phyloP scores from a whole-genome alignment of 106 monocot genomes.

The Iris macrosiphon region DNA sequence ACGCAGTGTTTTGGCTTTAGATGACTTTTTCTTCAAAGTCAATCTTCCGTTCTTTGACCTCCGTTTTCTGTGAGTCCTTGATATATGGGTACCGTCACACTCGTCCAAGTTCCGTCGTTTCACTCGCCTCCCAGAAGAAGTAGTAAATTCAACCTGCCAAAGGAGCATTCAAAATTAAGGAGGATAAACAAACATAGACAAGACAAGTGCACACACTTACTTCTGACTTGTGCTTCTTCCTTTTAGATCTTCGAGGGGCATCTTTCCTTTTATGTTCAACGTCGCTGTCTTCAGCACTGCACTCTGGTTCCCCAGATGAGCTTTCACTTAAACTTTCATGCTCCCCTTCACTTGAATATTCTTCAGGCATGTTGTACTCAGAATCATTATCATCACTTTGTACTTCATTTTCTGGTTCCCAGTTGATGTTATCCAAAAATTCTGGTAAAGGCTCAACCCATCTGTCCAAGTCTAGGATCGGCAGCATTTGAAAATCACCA shows the following conservation, averaged over 20 bases:
- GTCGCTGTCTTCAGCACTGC: conserved; percentile 50
- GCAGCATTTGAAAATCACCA: conserved; percentile 67
- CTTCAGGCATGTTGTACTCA: conserved; percentile 87
- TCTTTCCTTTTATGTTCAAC: conserved; percentile 30
- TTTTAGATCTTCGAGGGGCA: conserved; percentile 66
- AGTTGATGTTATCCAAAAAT: conserved; percentile 74
- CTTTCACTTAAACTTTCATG: conserved; percentile 36
- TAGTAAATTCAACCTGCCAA: conserved; percentile 52
- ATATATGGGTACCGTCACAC: conserved; percentile 30
- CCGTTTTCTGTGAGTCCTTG: conserved; percentile 26
- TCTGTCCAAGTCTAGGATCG: conserved; percentile 68
- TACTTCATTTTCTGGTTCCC: conserved; percentile 83
- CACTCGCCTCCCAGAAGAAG: conserved; percentile 87
- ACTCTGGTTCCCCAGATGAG: conserved; percentile 52
- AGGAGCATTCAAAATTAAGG: too few species aligned
- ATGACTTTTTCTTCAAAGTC: conserved; percentile 43
- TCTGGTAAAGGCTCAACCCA: conserved; percentile 79
- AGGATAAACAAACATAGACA: too few species aligned
- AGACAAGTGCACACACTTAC: conserved; percentile 37
- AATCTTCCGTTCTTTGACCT: conserved; percentile 38
- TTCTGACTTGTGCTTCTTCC: conserved; percentile 58
- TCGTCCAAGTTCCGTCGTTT: conserved; percentile 81
- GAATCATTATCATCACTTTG: conserved; percentile 92
- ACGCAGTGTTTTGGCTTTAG: conserved; percentile 45
- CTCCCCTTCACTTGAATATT: conserved; percentile 69